Percentiles rank a stretch among this genome's conserved stretches.
These are phyloP conservation scores for Fusarium sp. DNA, from an alignment of 2,329 filamentous ascomycete species.

Conservation along the genomic window DNA sequence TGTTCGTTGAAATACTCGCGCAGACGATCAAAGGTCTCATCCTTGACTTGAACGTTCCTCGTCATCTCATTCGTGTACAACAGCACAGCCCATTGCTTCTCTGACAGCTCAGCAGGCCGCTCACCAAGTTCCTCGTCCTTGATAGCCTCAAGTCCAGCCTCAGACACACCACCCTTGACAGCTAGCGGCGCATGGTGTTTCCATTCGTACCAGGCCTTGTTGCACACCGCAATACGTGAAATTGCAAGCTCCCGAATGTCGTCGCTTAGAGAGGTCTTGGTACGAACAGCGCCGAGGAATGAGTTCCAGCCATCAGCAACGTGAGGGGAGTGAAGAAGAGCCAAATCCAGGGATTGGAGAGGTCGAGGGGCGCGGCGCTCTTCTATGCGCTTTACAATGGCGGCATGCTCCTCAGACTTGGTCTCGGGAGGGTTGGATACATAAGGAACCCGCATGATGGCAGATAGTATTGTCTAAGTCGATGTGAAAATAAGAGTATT, in stretches of 20 bases:
- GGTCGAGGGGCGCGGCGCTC: conserved; percentile 74
- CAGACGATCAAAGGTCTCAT: conserved; percentile 72
- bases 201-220: conserved; percentile 89
- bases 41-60: conserved; percentile 72
- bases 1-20: conserved; percentile 70
- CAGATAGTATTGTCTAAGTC: conserved; percentile 16
- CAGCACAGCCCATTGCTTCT: conserved; percentile 73
- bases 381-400: conserved; percentile 70
- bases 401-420: conserved; percentile 56
- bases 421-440: conserved; percentile 61
- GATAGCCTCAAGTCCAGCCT: conserved; percentile 58
- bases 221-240: conserved; percentile 81
- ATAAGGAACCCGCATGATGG: conserved; percentile 74
- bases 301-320: conserved; percentile 81
- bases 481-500: background rate
- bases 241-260: conserved; percentile 81
- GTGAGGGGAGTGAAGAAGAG: conserved; percentile 77
- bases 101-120: conserved; percentile 56
- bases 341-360: conserved; percentile 78
- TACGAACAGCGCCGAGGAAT: conserved; percentile 72
- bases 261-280: conserved; percentile 58
- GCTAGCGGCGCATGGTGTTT: conserved; percentile 77
- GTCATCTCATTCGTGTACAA: conserved; percentile 88
- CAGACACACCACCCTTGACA: conserved; percentile 64
- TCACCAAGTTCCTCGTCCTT: conserved; percentile 46